Conservation (phyloP, 2,329 filamentous ascomycete genomes). For the Plectosphaerella cucumerina region DNA sequence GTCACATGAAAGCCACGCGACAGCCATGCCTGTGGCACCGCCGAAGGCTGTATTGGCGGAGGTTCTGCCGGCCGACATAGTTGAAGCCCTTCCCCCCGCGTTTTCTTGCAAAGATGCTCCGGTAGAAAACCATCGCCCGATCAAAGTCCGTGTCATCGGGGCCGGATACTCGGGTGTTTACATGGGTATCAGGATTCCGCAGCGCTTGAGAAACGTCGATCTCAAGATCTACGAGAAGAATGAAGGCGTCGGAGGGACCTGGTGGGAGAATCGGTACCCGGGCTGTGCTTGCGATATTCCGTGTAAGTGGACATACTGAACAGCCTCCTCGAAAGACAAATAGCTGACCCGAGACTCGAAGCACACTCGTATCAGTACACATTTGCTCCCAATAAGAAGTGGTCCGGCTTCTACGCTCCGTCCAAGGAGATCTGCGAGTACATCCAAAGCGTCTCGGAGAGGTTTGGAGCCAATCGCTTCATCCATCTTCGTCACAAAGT, state of each 20-base stretch:
- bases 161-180: slow-evolving; percentile 11
- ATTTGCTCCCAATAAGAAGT: slow-evolving; percentile 50
- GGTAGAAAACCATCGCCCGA: slow-evolving; percentile 9
- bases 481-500: slow-evolving; percentile 40
- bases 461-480: slow-evolving; percentile 40
- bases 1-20: neutral
- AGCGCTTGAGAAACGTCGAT: slow-evolving; percentile 9
- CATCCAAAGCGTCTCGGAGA: slow-evolving; percentile 40
- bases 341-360: slow-evolving; percentile 1
- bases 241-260: slow-evolving; percentile 50
- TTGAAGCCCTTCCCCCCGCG: neutral
- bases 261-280: slow-evolving; percentile 56
- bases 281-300: slow-evolving; percentile 47
- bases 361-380: slow-evolving; percentile 53
- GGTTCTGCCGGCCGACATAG: neutral
- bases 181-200: slow-evolving; percentile 9
- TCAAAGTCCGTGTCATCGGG: slow-evolving; percentile 10
- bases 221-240: slow-evolving; percentile 51
- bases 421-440: slow-evolving; percentile 45
- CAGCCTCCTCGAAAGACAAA: neutral
- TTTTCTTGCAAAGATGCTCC: neutral
- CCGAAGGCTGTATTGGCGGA: neutral
- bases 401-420: slow-evolving; percentile 47
- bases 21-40: neutral
- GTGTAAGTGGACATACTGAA: slow-evolving; percentile 1